Conservation (phyloP, 768 basidiomycete species). For the Obba rivulosa region DNA sequence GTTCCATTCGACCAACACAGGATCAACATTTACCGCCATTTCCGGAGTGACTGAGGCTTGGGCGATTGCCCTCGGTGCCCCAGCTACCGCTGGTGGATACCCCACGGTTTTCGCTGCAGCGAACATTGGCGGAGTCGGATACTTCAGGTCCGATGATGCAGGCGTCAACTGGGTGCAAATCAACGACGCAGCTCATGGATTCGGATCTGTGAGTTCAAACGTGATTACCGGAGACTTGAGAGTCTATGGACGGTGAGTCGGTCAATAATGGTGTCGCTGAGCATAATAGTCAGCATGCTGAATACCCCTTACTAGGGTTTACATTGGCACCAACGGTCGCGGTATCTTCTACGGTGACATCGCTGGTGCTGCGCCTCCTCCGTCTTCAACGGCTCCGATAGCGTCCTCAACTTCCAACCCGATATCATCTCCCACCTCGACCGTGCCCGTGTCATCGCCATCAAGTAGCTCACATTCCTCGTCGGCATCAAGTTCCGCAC, state of each 20-base stretch:
- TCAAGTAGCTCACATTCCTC: slow-evolving; percentile 25
- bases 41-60: slow-evolving; percentile 46
- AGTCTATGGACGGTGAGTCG: slow-evolving; percentile 46
- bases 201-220: slow-evolving; percentile 45
- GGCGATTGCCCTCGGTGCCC: slow-evolving; percentile 55
- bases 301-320: slow-evolving; percentile 35
- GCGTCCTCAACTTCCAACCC: background rate
- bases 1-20: slow-evolving; percentile 52
- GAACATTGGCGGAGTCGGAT: slow-evolving; percentile 42
- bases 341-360: slow-evolving; percentile 42
- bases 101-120: slow-evolving; percentile 54
- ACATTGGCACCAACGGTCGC: slow-evolving; percentile 57
- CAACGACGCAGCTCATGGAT: slow-evolving; percentile 52
- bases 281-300: background rate
- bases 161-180: slow-evolving; percentile 56
- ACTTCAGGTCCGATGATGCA: slow-evolving; percentile 52
- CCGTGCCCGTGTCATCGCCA: slow-evolving; percentile 15
- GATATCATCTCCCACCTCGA: slow-evolving; percentile 14
- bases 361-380: slow-evolving; percentile 12
- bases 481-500: slow-evolving; percentile 17
- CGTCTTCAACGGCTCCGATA: slow-evolving; percentile 3
- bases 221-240: slow-evolving; percentile 47
- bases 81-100: slow-evolving; percentile 38
- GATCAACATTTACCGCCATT: slow-evolving; percentile 43
- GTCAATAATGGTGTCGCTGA: background rate